Evolutionary conservation across 305 asterid species (phyloP).

Genomic region (Rubia occidens): DNA sequence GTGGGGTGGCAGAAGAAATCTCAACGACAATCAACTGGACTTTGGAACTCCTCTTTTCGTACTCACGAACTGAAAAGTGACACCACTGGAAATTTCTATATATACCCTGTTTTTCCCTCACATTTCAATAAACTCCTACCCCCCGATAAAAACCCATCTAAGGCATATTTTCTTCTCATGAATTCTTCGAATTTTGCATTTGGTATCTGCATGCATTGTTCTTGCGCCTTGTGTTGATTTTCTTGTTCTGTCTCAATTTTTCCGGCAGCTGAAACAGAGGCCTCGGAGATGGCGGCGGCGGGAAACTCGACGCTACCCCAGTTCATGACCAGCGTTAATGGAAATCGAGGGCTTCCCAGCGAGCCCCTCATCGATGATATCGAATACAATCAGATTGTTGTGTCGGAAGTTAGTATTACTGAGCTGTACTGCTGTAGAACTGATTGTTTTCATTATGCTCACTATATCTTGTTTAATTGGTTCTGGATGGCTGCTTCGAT

Average conservation of each 20-base stretch:
- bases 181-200: not conserved
- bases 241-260: not conserved
- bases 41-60: not conserved
- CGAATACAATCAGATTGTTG: conserved; percentile 80
- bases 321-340: conserved; percentile 49
- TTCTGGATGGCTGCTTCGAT: not conserved
- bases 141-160: not conserved
- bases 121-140: not conserved
- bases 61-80: not conserved
- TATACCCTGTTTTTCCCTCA: not conserved
- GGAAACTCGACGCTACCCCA: conserved; percentile 39
- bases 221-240: conserved; percentile 3
- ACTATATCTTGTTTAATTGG: not conserved
- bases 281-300: conserved; percentile 37
- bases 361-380: conserved; percentile 60
- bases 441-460: conserved; percentile 1
- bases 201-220: not conserved
- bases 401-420: conserved; percentile 51
- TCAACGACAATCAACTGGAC: not conserved
- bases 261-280: conserved; percentile 24
- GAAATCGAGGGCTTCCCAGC: conserved; percentile 39
- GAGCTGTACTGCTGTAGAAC: not conserved
- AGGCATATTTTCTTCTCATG: not conserved
- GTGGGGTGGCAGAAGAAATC: not conserved
- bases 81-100: not conserved